A percentile compares a stretch with the other conserved stretches of the same genome.
These are phyloP conservation scores for Diutina rugosa DNA, from an alignment of 1,139 yeast genomes.

Conservation along the genomic window DNA sequence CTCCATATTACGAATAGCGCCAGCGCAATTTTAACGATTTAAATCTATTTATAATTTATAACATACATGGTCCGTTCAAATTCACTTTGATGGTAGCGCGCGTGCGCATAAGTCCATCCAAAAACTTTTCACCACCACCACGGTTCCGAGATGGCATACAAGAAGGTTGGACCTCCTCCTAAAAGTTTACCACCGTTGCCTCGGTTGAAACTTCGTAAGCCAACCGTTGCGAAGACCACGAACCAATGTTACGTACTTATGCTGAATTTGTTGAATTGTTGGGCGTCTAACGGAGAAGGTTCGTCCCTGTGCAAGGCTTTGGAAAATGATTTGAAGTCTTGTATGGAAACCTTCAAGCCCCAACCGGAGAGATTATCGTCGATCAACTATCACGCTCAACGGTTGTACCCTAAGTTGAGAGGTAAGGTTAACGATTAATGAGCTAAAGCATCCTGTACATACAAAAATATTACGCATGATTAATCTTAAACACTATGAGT, in stretches of 20 bases:
- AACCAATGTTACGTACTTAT: constrained; percentile 71
- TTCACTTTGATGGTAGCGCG: not conserved
- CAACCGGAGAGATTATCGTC: constrained; percentile 33
- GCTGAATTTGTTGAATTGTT: constrained; percentile 81
- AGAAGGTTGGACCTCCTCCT: constrained; percentile 15
- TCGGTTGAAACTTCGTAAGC: constrained; percentile 57
- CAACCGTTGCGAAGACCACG: constrained; percentile 41
- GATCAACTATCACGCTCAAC: constrained; percentile 72
- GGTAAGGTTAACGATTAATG: constrained; percentile 2
- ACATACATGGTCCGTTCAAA: not conserved
- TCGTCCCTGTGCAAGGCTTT: constrained; percentile 48
- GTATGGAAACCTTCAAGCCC: constrained; percentile 37
- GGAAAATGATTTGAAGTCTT: constrained; percentile 37
- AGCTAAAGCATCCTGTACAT: not conserved
- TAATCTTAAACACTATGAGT: not conserved
- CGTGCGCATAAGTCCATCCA: not conserved
- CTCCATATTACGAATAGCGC: not conserved
- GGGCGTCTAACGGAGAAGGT: constrained; percentile 94
- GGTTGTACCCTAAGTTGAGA: constrained; percentile 63
- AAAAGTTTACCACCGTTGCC: constrained; percentile 61
- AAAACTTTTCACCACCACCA: not conserved
- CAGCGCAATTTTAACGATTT: not conserved
- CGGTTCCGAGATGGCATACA: constrained; percentile 13
- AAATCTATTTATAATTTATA: too few species aligned
- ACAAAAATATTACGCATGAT: not conserved